Evolutionary conservation across 805 yeast species (phyloP), one percentile per base, ranked within the genome.

Genomic region (Yarrowia keelungensis): DNA sequence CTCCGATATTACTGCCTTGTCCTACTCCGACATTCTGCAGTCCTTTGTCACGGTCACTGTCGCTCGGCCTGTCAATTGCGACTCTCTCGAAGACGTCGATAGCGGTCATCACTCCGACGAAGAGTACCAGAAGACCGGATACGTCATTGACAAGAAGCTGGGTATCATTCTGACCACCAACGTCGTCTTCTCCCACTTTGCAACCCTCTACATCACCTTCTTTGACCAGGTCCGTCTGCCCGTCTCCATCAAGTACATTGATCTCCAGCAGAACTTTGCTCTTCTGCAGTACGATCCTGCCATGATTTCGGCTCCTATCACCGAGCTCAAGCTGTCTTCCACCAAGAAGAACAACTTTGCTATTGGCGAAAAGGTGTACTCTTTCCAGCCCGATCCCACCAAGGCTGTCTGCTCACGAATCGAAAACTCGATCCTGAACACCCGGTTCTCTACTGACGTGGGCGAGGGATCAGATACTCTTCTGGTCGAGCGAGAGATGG

Each of bases 101-200:
- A 16, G 35, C 4, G 51, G 42, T 2, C 51, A 43, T 5, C 65
- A 59, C 14, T 59, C 51, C 9, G 65, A 59, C 11, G 65, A 59
- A 14, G 65, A 59, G 65, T 59, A 43, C 51, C 41, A 43, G 19
- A 59, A 97, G 16, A 91, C 97, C 0, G 98, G 98, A 1, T 93
- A 92, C 77, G 91, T 93, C 5, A 97, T 93, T 11, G 98, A 93
- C 77, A 83, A 93, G 2, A 81, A 84, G 67, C 78, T 86, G 19
- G 98, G 98, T 11, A 85, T 92, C 70, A 91, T 93, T 71, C 82
- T 93, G 75, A 93, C 98, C 10, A 93, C 93, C 79, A 47, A 36
- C 15, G 45, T 38, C 22, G 14, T 46, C 22, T 47, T 38, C 11
- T 49, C 67, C 15, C 41, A 62, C 56, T 62, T 62, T 22, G 22